Percentiles rank a stretch among this genome's conserved stretches.
These are phyloP conservation scores for Chlorella sp. DNA, from an alignment of 139 green algal genomes.

Conservation along the genomic window DNA sequence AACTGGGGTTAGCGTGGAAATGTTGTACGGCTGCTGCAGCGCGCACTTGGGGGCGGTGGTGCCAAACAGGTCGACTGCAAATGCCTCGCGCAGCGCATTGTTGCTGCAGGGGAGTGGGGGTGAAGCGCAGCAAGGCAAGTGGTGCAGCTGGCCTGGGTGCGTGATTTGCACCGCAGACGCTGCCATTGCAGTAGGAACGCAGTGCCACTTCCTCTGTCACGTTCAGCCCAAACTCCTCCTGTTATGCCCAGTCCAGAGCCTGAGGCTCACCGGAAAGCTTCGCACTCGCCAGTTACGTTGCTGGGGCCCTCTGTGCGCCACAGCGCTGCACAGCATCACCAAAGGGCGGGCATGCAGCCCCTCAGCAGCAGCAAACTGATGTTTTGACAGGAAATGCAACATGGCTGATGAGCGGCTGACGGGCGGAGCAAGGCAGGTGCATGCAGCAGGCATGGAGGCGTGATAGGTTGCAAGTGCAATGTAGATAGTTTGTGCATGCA, in stretches of 20 bases:
- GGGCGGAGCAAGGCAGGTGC: too few relatives aligned
- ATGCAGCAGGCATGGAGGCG: neutral
- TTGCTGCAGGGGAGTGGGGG: neutral
- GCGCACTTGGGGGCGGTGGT: neutral
- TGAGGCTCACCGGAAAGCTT: neutral
- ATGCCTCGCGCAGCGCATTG: neutral
- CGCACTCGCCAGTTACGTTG: constrained; percentile 2
- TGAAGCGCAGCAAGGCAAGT: neutral
- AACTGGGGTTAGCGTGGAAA: too few relatives aligned
- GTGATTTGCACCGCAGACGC: neutral
- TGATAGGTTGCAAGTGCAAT: neutral
- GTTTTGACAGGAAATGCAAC: too few relatives aligned
- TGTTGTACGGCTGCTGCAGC: neutral
- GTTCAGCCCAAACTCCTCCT: too few relatives aligned
- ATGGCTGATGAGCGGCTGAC: too few relatives aligned
- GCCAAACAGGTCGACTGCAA: neutral
- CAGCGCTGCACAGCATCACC: neutral
- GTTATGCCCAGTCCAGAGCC: too few relatives aligned
- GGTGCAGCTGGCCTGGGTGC: neutral
- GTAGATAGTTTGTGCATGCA: neutral
- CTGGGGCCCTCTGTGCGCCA: constrained; percentile 1
- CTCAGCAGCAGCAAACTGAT: too few relatives aligned
- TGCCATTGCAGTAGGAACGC: too few relatives aligned
- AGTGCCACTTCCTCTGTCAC: too few relatives aligned
- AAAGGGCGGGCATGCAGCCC: neutral